Evolutionary conservation across 2,329 filamentous ascomycete genomes (phyloP).

Genomic region (Trichocomaceae sp.): DNA sequence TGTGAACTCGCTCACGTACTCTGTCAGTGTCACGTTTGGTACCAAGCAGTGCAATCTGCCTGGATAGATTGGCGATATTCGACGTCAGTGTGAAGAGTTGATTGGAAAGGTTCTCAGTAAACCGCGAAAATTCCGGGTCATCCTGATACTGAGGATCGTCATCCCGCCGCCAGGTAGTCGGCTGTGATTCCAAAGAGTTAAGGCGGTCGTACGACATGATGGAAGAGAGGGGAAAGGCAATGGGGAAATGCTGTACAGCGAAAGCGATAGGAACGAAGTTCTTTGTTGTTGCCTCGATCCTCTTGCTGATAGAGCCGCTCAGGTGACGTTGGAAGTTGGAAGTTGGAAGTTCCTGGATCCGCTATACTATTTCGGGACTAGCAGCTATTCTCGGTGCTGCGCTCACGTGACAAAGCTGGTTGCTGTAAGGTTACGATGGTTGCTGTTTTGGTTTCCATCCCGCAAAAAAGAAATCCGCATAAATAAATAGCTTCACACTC

Average conservation of each 20-base stretch:
- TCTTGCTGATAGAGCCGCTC: constrained; percentile 7
- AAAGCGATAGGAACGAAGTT: constrained; percentile 1
- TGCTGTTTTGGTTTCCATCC: constrained; percentile 15
- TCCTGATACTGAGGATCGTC: constrained; percentile 74
- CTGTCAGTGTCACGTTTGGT: constrained; percentile 87
- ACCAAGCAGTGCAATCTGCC: constrained; percentile 77
- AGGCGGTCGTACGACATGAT: constrained; percentile 88
- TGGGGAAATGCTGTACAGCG: constrained; percentile 10
- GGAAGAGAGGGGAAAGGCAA: neutral
- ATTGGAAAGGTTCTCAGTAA: constrained; percentile 77
- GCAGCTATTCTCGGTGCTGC: neutral
- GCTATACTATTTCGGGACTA: neutral
- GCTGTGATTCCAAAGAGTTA: constrained; percentile 74
- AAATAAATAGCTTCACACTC: constrained; percentile 11
- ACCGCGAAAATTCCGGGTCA: constrained; percentile 81
- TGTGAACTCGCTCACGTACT: constrained; percentile 82
- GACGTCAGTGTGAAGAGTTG: constrained; percentile 84
- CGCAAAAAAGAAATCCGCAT: constrained; percentile 11
- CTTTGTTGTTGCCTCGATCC: constrained; percentile 13
- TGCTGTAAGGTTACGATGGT: constrained; percentile 16
- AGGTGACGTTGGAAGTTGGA: constrained; percentile 13
- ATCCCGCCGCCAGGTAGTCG: constrained; percentile 58
- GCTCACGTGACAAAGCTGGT: constrained; percentile 12
- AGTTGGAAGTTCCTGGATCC: neutral
- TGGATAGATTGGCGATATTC: constrained; percentile 76